Percentiles rank a stretch among this genome's conserved stretches.
These are phyloP conservation scores for Candida arabinofermentans DNA, from an alignment of 805 yeast species.

Conservation along the genomic window DNA sequence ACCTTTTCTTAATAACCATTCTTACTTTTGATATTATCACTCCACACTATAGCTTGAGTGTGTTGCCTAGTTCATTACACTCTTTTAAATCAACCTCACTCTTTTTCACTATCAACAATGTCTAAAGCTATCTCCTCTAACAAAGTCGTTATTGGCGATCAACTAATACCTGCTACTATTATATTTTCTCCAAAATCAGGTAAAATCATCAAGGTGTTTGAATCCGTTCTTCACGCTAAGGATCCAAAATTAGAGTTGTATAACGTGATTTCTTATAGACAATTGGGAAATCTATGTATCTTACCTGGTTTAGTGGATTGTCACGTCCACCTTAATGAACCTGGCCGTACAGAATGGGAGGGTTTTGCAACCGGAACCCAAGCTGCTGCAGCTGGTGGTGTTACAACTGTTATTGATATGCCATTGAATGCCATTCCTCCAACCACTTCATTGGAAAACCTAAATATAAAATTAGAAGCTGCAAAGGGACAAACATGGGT, in stretches of 20 bases:
- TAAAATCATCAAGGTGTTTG: constrained; percentile 53
- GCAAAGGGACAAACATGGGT: constrained; percentile 85
- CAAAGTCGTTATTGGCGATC: constrained; percentile 48
- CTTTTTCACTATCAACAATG: constrained; percentile 30
- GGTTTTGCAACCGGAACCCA: constrained; percentile 96
- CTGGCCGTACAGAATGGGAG: constrained; percentile 98
- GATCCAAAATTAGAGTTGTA: constrained; percentile 41
- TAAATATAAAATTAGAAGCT: constrained; percentile 70
- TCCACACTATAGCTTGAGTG: no score
- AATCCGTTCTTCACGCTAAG: constrained; percentile 32
- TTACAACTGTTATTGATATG: constrained; percentile 94
- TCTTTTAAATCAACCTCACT: no score
- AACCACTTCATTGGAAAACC: constrained; percentile 77
- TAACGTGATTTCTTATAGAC: constrained; percentile 41
- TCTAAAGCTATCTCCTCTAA: constrained; percentile 61
- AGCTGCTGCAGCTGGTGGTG: constrained; percentile 95
- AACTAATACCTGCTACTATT: constrained; percentile 56
- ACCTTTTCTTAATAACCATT: no score
- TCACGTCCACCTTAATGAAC: constrained; percentile 93
- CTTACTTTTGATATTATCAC: no score
- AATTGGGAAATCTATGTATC: constrained; percentile 59
- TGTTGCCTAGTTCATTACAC: no score
- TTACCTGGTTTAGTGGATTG: constrained; percentile 92
- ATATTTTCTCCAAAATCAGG: constrained; percentile 56
- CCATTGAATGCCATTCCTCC: constrained; percentile 96